Conservation (phyloP, 2,329 filamentous ascomycete genomes). For the Colletotrichum ledebouriae region DNA sequence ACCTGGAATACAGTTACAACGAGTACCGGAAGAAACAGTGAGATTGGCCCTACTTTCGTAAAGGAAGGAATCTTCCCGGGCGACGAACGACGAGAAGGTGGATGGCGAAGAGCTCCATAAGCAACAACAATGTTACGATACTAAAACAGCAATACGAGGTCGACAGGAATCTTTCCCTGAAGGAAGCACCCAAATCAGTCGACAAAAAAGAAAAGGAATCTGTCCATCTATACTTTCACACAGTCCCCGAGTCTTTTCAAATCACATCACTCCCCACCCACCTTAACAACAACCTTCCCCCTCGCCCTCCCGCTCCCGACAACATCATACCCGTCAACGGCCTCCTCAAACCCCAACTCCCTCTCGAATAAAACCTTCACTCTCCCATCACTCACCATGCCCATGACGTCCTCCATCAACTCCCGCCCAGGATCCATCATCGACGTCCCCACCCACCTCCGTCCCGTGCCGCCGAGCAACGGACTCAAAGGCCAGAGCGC, state of each 20-base stretch:
- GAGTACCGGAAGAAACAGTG: too few species aligned
- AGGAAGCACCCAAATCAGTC: too few species aligned
- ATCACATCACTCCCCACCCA: slow-evolving; percentile 42
- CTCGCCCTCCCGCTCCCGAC: slow-evolving; percentile 51
- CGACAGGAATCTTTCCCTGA: too few species aligned
- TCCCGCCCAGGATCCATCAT: slow-evolving; percentile 52
- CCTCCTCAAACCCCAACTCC: slow-evolving; percentile 54
- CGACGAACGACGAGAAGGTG: too few species aligned
- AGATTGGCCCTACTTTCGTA: too few species aligned
- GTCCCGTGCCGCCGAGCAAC: slow-evolving; percentile 54
- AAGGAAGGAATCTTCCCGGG: too few species aligned
- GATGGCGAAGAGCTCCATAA: too few species aligned
- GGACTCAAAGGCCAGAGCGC: slow-evolving; percentile 52
- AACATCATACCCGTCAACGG: slow-evolving; percentile 52
- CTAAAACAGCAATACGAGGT: too few species aligned
- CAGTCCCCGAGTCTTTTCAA: too few species aligned
- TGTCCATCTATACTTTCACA: neutral
- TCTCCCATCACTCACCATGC: slow-evolving; percentile 51
- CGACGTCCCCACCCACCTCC: slow-evolving; percentile 52
- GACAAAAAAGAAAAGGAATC: neutral
- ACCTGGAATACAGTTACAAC: too few species aligned
- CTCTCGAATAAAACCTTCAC: slow-evolving; percentile 54
- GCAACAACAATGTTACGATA: too few species aligned
- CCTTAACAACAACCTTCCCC: slow-evolving; percentile 56
- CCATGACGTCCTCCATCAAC: slow-evolving; percentile 50